A percentile compares a stretch with the other conserved stretches of the same genome.
phyloP scores from a whole-genome alignment of 306 rosid species.

The Cucurbita argyrosperma region DNA sequence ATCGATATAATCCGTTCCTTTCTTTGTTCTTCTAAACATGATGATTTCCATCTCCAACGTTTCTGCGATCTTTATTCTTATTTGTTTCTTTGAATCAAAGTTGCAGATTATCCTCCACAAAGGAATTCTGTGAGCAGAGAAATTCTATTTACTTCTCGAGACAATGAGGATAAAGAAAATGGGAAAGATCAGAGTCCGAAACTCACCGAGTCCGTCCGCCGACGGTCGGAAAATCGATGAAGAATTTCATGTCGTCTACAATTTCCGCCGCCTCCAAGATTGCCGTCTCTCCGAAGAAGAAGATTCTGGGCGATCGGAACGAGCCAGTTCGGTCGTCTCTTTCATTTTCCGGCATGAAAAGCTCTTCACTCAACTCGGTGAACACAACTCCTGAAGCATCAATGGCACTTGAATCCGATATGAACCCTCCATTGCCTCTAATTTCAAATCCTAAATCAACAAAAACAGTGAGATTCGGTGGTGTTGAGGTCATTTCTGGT shows the following conservation, averaged over 20 bases:
- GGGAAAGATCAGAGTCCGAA: slow-evolving; percentile 38
- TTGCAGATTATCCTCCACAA: slow-evolving; percentile 34
- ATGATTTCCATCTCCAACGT: neutral
- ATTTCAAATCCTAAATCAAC: slow-evolving; percentile 14
- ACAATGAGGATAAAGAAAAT: slow-evolving; percentile 64
- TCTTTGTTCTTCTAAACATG: neutral
- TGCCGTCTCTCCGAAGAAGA: slow-evolving; percentile 54
- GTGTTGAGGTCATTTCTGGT: neutral
- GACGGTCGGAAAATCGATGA: slow-evolving; percentile 32
- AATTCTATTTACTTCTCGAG: slow-evolving; percentile 12
- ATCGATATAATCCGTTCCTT: neutral
- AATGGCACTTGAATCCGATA: slow-evolving; percentile 2
- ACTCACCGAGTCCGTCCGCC: slow-evolving; percentile 40
- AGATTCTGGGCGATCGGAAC: slow-evolving; percentile 48
- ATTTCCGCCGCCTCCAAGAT: slow-evolving; percentile 73
- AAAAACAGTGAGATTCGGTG: slow-evolving; percentile 8
- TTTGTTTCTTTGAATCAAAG: neutral
- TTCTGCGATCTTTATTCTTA: neutral
- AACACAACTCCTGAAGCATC: slow-evolving; percentile 23
- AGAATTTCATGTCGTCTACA: slow-evolving; percentile 80
- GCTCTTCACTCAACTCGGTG: slow-evolving; percentile 26
- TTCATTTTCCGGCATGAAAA: slow-evolving; percentile 26
- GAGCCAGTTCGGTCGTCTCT: slow-evolving; percentile 29
- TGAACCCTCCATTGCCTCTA: neutral
- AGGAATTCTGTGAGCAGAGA: slow-evolving; percentile 33